Percentiles rank a stretch among this genome's conserved stretches.
Conservation (phyloP, 1,139 yeast species). For the Suhomyces yuchorum region DNA sequence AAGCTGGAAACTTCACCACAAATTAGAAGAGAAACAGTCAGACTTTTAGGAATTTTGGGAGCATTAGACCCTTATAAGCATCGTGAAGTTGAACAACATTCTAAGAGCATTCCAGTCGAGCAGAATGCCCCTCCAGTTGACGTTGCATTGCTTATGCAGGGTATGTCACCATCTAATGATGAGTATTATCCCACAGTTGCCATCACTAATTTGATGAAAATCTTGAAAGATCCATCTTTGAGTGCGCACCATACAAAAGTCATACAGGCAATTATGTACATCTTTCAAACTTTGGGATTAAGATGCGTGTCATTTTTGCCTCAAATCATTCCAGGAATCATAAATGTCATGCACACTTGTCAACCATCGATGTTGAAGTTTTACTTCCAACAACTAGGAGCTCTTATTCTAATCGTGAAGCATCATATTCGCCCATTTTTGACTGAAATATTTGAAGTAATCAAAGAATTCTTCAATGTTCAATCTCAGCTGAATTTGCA, state of each 20-base stretch:
- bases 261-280: conserved; percentile 87
- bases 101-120: conserved; percentile 64
- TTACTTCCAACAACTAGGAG: conserved; percentile 85
- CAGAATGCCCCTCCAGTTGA: conserved; percentile 90
- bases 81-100: conserved; percentile 82
- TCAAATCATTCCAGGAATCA: conserved; percentile 85
- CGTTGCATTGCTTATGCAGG: conserved; percentile 86
- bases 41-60: conserved; percentile 88
- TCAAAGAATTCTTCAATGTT: conserved; percentile 69
- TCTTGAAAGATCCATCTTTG: conserved; percentile 81
- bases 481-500: conserved; percentile 63
- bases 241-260: conserved; percentile 87
- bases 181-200: conserved; percentile 97
- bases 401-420: conserved; percentile 77
- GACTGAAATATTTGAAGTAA: conserved; percentile 71
- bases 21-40: conserved; percentile 83
- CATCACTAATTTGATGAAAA: conserved; percentile 77
- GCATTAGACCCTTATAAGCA: conserved; percentile 96
- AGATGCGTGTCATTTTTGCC: conserved; percentile 86
- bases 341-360: conserved; percentile 82
- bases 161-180: conserved; percentile 90
- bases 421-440: conserved; percentile 88
- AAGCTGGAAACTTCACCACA: conserved; percentile 75
- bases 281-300: conserved; percentile 84
- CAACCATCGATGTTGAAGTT: conserved; percentile 83